A percentile compares a stretch with the other conserved stretches of the same genome.
Evolutionary conservation across 805 yeast species (phyloP).

Genomic region (Starmerella apicola): DNA sequence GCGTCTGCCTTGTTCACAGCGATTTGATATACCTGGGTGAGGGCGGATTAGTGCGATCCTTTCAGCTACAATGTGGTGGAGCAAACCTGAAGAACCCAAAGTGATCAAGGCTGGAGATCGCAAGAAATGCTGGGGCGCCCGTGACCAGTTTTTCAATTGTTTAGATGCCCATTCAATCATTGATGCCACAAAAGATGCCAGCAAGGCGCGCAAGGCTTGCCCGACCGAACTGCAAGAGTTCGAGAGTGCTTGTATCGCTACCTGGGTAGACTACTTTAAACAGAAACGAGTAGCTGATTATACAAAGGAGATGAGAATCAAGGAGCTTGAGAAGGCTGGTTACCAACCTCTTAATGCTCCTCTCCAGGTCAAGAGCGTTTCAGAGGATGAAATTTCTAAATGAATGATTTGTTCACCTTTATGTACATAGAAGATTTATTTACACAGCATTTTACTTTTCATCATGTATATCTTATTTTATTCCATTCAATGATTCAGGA

Average conservation of each 20-base stretch:
- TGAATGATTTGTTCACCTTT: too few species aligned
- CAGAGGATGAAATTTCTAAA: slow-evolving; percentile 10
- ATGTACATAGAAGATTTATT: not conserved
- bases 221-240: slow-evolving; percentile 44
- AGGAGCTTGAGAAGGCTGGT: slow-evolving; percentile 60
- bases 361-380: slow-evolving; percentile 13
- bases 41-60: too few species aligned
- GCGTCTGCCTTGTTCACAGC: too few species aligned
- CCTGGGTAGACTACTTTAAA: slow-evolving; percentile 86
- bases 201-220: slow-evolving; percentile 45
- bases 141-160: slow-evolving; percentile 70
- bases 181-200: slow-evolving; percentile 42
- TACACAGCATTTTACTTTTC: not conserved
- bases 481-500: slow-evolving; percentile 1
- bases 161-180: slow-evolving; percentile 53
- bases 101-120: slow-evolving; percentile 35
- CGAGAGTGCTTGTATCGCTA: slow-evolving; percentile 62
- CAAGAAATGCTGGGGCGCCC: slow-evolving; percentile 75
- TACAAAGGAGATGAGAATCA: slow-evolving; percentile 53
- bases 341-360: slow-evolving; percentile 20
- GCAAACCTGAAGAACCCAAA: slow-evolving; percentile 31
- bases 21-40: too few species aligned
- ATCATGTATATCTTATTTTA: not conserved
- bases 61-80: too few species aligned
- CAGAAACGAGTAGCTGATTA: slow-evolving; percentile 74